phyloP scores from a whole-genome alignment of 805 yeast species.

The Lipomyces anomalus region DNA sequence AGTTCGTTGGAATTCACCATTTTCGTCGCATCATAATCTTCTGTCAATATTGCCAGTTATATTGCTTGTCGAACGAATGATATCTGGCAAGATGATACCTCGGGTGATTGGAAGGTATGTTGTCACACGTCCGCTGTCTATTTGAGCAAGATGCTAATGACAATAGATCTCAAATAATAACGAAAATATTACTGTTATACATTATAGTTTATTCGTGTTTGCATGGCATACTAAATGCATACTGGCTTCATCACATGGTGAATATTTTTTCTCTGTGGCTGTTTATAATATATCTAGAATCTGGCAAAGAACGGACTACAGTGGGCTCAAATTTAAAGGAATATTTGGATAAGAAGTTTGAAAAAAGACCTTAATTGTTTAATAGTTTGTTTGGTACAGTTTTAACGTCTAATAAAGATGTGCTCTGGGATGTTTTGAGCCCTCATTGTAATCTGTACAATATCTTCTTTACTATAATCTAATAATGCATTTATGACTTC shows the following conservation, averaged over 20 bases:
- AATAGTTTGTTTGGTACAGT: slow-evolving; percentile 1
- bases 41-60: slow-evolving; percentile 72
- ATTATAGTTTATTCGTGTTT: slow-evolving; percentile 56
- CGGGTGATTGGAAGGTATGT: slow-evolving; percentile 23
- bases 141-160: slow-evolving; percentile 10
- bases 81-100: slow-evolving; percentile 46
- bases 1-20: slow-evolving; percentile 75
- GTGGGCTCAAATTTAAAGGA: not conserved
- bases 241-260: slow-evolving; percentile 73
- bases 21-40: slow-evolving; percentile 79
- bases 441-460: no score
- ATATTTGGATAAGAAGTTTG: slow-evolving; percentile 4
- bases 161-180: slow-evolving; percentile 32
- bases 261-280: slow-evolving; percentile 44
- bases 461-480: no score
- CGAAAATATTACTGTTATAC: slow-evolving; percentile 43
- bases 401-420: no score
- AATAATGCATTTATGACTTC: not conserved
- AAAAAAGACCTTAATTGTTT: slow-evolving; percentile 7
- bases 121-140: not conserved
- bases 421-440: no score
- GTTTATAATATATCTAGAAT: slow-evolving; percentile 15
- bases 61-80: slow-evolving; percentile 50
- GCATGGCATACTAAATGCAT: slow-evolving; percentile 77
- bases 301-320: slow-evolving; percentile 1